Evolutionary conservation across 352 stramenopile genomes (phyloP), one percentile per base, ranked within the genome.

Genomic region (Phytophthora agathidicida): DNA sequence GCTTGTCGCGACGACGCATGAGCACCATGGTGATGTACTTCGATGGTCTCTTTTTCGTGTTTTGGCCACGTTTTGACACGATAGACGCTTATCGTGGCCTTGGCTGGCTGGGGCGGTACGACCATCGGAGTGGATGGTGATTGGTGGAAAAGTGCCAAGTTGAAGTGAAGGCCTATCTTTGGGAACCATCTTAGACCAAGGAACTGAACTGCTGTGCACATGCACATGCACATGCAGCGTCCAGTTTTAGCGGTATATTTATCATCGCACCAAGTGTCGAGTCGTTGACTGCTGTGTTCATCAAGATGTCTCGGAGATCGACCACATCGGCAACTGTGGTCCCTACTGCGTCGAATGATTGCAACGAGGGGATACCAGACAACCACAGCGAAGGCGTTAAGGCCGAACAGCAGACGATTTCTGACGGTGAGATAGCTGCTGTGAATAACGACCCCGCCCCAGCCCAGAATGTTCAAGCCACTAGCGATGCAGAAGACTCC

Each of bases 1-100:
- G 79, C 71, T 91, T 91, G 65, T 91, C 82, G 42, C 74, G 77
- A 7, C 80, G 67, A 47, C 80, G 75, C 77, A 89, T 73, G 51
- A 91, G 68, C 71, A 89, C 82, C 82, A 91, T 91, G 49, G 54
- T 69, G 30, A 20, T 28, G 20, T 1, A 22, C 1, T 27, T 7
- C 8, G 9, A 24, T 16, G 30, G 22, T 16, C 19, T 43, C 8
- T 27, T 9, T 55, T 43, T n/a, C n/a, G n/a, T n/a, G n/a, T n/a
- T n/a, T n/a, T n/a, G n/a, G n/a, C n/a, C n/a, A n/a, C n/a, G n/a
- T n/a, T n/a, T n/a, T n/a, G n/a, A n/a, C n/a, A n/a, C n/a, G n/a
- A n/a, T n/a, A n/a, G n/a, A n/a, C n/a, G n/a, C n/a, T 59, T 5
- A 39, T 7, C 5, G n/a, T 43, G 9, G 6, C n/a, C 35, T 45